Conservation (phyloP, 768 basidiomycete species). For the Pisolithus albus region DNA sequence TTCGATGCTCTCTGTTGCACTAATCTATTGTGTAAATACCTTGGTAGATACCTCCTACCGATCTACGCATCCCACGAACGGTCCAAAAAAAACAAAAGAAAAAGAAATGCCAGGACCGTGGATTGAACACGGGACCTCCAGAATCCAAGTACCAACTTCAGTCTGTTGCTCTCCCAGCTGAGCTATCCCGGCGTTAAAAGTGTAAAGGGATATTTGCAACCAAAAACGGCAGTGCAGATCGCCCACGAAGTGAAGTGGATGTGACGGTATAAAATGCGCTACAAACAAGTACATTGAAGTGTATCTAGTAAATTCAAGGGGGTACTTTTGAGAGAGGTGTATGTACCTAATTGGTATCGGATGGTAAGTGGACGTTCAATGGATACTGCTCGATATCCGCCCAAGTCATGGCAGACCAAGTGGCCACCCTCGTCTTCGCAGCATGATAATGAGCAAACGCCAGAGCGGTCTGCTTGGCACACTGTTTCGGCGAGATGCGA, state of each 20-base stretch:
- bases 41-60: too few relatives aligned
- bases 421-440: neutral
- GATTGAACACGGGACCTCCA: slow-evolving; percentile 54
- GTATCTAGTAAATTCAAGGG: too few relatives aligned
- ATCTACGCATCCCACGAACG: too few relatives aligned
- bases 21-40: too few relatives aligned
- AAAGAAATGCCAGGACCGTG: slow-evolving; percentile 41
- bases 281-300: too few relatives aligned
- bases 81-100: too few relatives aligned
- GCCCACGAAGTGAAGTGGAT: neutral
- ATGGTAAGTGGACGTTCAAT: too few relatives aligned
- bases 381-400: too few relatives aligned
- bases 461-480: slow-evolving; percentile 3
- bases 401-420: neutral
- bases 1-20: too few relatives aligned
- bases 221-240: neutral
- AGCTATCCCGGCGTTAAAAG: slow-evolving; percentile 22
- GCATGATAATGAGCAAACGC: slow-evolving; percentile 2
- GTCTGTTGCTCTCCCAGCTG: slow-evolving; percentile 36
- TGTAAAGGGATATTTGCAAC: neutral
- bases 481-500: neutral
- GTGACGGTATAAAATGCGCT: too few relatives aligned
- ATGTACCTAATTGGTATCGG: too few relatives aligned
- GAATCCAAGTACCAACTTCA: slow-evolving; percentile 24
- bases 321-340: too few relatives aligned